These are phyloP conservation scores for Prunus mume DNA, from an alignment of 306 rosid genomes.

Conservation along the genomic window DNA sequence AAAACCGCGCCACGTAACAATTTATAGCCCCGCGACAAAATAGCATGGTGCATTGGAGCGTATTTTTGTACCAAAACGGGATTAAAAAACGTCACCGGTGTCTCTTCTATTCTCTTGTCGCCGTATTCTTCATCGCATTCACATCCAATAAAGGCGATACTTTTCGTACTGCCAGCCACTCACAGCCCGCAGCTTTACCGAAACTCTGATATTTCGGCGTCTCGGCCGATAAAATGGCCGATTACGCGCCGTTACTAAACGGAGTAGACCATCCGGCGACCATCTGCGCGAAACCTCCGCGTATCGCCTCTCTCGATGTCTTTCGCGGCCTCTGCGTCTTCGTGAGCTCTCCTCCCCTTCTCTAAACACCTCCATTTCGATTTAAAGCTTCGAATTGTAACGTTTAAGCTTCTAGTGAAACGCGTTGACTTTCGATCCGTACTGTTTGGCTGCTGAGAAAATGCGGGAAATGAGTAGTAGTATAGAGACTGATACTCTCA, in stretches of 20 bases:
- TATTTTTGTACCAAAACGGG: too few species aligned
- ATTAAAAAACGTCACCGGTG: too few species aligned
- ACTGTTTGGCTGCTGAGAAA: conserved; percentile 17
- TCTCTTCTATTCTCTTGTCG: background rate
- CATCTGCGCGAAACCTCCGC: conserved; percentile 25
- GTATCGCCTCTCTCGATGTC: conserved; percentile 83
- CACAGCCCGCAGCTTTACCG: background rate
- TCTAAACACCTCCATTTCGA: background rate
- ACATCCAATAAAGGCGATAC: background rate
- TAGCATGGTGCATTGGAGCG: too few species aligned
- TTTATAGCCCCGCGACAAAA: too few species aligned
- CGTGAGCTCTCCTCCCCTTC: conserved; percentile 32
- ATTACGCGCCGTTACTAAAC: conserved; percentile 34
- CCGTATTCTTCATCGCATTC: background rate
- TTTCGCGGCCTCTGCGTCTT: conserved; percentile 94
- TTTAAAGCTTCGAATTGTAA: background rate
- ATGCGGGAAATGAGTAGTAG: background rate
- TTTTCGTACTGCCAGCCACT: background rate
- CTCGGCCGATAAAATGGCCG: conserved; percentile 43
- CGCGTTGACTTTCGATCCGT: conserved; percentile 1
- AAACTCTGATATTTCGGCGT: conserved; percentile 3
- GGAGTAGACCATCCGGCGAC: conserved; percentile 20
- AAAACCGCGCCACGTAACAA: too few species aligned
- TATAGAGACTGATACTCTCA: background rate
- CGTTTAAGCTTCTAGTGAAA: conserved; percentile 1